These are phyloP conservation scores for Lactarius hatsudake DNA, from an alignment of 768 basidiomycete genomes.

Conservation along the genomic window DNA sequence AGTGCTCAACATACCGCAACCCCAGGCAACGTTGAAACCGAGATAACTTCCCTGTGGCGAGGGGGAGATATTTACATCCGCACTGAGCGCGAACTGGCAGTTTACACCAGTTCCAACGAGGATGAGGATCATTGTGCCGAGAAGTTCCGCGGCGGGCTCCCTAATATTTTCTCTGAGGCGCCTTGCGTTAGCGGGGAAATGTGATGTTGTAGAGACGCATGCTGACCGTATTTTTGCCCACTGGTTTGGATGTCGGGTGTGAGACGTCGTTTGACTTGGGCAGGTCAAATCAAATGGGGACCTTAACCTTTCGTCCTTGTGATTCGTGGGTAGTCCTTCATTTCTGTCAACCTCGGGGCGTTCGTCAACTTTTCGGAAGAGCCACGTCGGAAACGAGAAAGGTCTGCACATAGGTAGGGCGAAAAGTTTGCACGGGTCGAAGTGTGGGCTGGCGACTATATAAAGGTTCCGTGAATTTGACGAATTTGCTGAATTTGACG, in stretches of 20 bases:
- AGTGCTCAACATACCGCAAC: slow-evolving; percentile 23
- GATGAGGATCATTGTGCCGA: slow-evolving; percentile 32
- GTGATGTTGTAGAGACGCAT: neutral
- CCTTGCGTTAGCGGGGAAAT: neutral
- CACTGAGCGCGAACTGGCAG: slow-evolving; percentile 30
- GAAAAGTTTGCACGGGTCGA: neutral
- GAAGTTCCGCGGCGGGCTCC: slow-evolving; percentile 31
- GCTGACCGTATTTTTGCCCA: slow-evolving; percentile 28
- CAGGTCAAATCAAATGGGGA: neutral
- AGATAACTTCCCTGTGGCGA: slow-evolving; percentile 30
- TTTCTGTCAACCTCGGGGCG: neutral
- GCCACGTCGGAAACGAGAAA: neutral
- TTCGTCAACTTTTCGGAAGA: neutral
- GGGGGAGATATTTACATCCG: slow-evolving; percentile 23
- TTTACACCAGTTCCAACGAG: slow-evolving; percentile 31
- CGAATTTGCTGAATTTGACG: slow-evolving; percentile 6
- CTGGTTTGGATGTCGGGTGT: slow-evolving; percentile 22
- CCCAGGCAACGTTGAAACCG: slow-evolving; percentile 29
- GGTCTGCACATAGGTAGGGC: neutral
- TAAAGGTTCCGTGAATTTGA: slow-evolving; percentile 2
- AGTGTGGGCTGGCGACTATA: neutral
- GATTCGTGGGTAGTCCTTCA: neutral
- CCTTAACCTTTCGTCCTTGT: neutral
- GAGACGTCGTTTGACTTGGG: neutral
- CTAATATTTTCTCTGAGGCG: slow-evolving; percentile 15